These are phyloP conservation scores for Circinella minor DNA, from an alignment of 371 early-diverging fungal species.

Conservation along the genomic window DNA sequence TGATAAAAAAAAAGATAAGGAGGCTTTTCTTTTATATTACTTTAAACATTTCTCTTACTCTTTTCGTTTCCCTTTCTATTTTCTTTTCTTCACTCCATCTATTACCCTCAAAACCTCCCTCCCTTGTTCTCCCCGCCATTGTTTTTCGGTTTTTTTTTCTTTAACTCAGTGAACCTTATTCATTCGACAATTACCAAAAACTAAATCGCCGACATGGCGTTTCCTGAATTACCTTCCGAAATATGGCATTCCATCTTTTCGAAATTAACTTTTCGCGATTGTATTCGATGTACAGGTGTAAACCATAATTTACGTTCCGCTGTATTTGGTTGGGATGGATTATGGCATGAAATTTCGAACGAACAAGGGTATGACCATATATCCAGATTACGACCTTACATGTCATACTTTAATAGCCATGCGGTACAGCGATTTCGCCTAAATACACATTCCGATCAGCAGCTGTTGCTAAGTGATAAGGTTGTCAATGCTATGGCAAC, in stretches of 20 bases:
- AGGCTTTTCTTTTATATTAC: no score
- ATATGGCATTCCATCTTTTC: slow-evolving; percentile 1
- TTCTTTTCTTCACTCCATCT: no score
- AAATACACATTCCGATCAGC: not conserved
- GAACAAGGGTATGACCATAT: not conserved
- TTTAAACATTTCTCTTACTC: no score
- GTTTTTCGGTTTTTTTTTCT: no score
- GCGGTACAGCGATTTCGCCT: not conserved
- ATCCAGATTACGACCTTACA: not conserved
- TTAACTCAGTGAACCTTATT: no score
- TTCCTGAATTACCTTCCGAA: not conserved
- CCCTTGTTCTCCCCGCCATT: no score
- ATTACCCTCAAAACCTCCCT: no score
- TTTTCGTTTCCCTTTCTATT: no score
- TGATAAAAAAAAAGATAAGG: no score
- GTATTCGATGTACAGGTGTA: slow-evolving; percentile 2
- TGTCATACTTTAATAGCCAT: not conserved
- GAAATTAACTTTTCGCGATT: not conserved
- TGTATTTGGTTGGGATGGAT: not conserved
- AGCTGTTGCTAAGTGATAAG: not conserved
- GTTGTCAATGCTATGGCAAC: not conserved
- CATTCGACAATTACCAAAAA: no score
- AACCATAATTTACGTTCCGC: not conserved
- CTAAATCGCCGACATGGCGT: not conserved
- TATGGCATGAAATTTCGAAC: not conserved